Base-by-base conservation (phyloP, 2,329 filamentous ascomycete species). In the Furcasterigmium furcatum region DNA sequence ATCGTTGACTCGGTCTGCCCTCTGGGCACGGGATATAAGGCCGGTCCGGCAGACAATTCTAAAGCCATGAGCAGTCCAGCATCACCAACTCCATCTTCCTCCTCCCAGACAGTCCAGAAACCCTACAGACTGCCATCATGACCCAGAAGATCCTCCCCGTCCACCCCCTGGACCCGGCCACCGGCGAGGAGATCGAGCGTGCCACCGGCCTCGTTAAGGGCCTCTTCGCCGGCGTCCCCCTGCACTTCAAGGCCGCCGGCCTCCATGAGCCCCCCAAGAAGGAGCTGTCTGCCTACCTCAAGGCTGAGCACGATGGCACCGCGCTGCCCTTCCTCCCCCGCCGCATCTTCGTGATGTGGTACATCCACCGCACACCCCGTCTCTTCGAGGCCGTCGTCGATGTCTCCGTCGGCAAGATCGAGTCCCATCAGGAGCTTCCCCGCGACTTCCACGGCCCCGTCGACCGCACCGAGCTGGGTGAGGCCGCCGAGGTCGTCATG, bases 401-500 rank as follows among this genome's bases (percentile, higher is more conserved):
- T 22, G 42, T 44, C 13, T 38, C 42, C 9, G 38, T 21, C 34
- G 38, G 38, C 12, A 22, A 35, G 32, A 34, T 44, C 5, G 24
- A 27, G 14, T 25, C 35, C 14, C 34, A 44, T 1, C 18, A 44
- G 10, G 42, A 44, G 42, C 16, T 44, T 16, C 35, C 42, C 8
- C 32, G 42, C n/a, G 42, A 44, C 24, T 39, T 44, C 3, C 42
- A 44, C 1, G 42, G 42, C 5, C 42, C 42, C 3, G 42, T 44
- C 18, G 34, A 44, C 2, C 42, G 42, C 30, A 20, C 27, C 16
- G 42, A 44, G 19, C 42, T 44, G 14, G 38, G 27, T 4, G 42
- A 44, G 14, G 42, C 42, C 9, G 42, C 42, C 5, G 32, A 44
- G 18, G 42, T 44, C 5, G 34, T 44, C 3, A 44, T 44, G 42